Conservation (phyloP, 305 asterid species). For the Salvia sclarea region DNA sequence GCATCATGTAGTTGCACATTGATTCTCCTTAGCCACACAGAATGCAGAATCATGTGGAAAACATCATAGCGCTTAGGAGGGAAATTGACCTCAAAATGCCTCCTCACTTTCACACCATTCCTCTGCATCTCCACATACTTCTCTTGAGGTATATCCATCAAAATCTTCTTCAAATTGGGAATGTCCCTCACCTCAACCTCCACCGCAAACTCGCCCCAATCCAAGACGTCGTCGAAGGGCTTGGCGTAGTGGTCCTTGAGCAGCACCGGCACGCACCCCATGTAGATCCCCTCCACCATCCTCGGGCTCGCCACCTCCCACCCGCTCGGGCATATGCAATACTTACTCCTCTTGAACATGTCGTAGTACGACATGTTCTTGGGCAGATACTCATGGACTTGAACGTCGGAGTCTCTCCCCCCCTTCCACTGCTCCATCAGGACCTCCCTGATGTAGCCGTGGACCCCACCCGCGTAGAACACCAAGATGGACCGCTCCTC, state of each 20-base stretch:
- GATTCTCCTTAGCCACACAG: constrained; percentile 59
- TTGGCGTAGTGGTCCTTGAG: constrained; percentile 52
- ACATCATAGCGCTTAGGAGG: constrained; percentile 61
- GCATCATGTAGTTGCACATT: constrained; percentile 42
- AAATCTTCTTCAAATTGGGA: constrained; percentile 47
- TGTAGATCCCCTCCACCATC: constrained; percentile 80
- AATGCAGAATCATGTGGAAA: constrained; percentile 62
- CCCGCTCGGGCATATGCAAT: constrained; percentile 85
- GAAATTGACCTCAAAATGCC: constrained; percentile 57
- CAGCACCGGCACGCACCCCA: constrained; percentile 80
- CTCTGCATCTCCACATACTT: constrained; percentile 54
- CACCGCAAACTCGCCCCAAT: constrained; percentile 54
- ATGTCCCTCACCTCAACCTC: constrained; percentile 41
- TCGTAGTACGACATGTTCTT: constrained; percentile 59
- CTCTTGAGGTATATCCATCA: constrained; percentile 40
- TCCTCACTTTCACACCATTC: constrained; percentile 42
- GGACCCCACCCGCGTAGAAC: constrained; percentile 80
- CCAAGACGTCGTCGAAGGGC: constrained; percentile 61
- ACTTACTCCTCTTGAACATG: constrained; percentile 70
- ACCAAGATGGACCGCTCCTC: constrained; percentile 53
- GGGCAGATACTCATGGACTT: constrained; percentile 63
- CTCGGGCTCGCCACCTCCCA: constrained; percentile 90
- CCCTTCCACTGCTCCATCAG: constrained; percentile 79
- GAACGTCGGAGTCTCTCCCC: constrained; percentile 65
- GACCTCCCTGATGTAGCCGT: constrained; percentile 75